Base-by-base conservation (phyloP, 495 filamentous ascomycete species). In the Aspergillus hancockii region DNA sequence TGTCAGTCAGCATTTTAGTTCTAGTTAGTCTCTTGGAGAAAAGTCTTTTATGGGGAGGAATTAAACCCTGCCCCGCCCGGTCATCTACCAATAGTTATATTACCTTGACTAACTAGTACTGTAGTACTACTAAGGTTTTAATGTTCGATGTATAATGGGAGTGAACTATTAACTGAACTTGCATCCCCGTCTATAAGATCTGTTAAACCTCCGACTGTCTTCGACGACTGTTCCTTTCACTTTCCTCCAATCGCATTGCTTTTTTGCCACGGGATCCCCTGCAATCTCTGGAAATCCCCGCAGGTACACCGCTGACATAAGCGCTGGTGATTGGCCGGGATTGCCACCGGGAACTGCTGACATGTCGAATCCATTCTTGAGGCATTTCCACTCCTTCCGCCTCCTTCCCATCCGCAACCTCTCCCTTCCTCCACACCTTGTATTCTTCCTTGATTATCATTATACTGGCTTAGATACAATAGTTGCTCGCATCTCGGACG, bases 221-320 rank as follows among this genome's bases (percentile, higher is more conserved):
- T 5, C 34, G 2, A 36, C 13, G 34, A 36, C 34, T 36, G 25
- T 28, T 3, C 25, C 25, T 28, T 28, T 28, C 7, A 5, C 34
- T 36, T 10, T 36, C 8, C 8, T 2, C 34, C 34, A 36, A 5
- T 36, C 4, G 34, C 34, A 12, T 12, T 36, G 34, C 34, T 45
- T 21, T 45, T n/a, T 45, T 19, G 41, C 41, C 34, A 36, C 34
- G 34, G 34, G 14, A 45, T 47, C 19, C 43, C 31, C 30, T 53
- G 31, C 50, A 22, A 53, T 38, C 31, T 8, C 16, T 55, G 38
- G 43, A 34, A 41, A 54, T 51, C 55, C 31, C 40, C 49, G 60
- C 55, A 55, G 45, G 55, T 46, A 54, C 38, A 34, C 23, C 6
- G 60, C 54, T 67, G 61, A 67, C 61, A 61, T 67, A 67, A 67